Evolutionary conservation across 768 basidiomycete species (phyloP).

Genomic region (Fibroporia radiculosa): DNA sequence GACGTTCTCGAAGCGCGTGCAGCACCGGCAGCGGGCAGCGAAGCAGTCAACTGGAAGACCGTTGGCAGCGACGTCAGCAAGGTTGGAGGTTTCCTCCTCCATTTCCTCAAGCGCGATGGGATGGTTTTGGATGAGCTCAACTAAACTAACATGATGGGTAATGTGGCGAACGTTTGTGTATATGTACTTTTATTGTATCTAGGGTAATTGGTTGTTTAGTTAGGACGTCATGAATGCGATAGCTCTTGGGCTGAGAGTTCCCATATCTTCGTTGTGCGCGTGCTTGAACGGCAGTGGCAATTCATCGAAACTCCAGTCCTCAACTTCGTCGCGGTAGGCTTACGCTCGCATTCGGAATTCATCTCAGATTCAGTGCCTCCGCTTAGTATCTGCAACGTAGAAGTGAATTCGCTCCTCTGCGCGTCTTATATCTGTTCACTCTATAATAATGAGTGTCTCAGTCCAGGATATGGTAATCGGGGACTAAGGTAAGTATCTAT

Average conservation of each 20-base stretch:
- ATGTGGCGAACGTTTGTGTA: not conserved
- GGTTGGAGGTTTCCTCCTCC: not conserved
- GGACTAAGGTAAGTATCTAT: too few relatives aligned
- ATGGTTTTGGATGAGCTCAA: slow-evolving; percentile 1
- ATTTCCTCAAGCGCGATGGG: slow-evolving; percentile 1
- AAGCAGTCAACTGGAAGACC: not conserved
- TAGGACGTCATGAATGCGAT: slow-evolving; percentile 1
- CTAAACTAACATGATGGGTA: not conserved
- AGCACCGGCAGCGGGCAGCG: not conserved
- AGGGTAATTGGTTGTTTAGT: not conserved
- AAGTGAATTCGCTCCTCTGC: too few relatives aligned
- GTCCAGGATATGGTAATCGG: too few relatives aligned
- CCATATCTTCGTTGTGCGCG: not conserved
- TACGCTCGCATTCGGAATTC: not conserved
- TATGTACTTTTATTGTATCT: not conserved
- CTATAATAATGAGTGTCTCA: not conserved
- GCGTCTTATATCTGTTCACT: not conserved
- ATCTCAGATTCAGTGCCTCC: not conserved
- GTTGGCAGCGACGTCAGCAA: not conserved
- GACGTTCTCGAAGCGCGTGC: not conserved
- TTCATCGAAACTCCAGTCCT: not conserved
- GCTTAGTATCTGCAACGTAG: too few relatives aligned
- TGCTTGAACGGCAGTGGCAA: not conserved
- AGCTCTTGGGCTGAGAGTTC: slow-evolving; percentile 1
- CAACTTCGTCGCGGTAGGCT: not conserved